Evolutionary conservation across 2,329 filamentous ascomycete species (phyloP).

Genomic region (Teratosphaeriaceae sp.): DNA sequence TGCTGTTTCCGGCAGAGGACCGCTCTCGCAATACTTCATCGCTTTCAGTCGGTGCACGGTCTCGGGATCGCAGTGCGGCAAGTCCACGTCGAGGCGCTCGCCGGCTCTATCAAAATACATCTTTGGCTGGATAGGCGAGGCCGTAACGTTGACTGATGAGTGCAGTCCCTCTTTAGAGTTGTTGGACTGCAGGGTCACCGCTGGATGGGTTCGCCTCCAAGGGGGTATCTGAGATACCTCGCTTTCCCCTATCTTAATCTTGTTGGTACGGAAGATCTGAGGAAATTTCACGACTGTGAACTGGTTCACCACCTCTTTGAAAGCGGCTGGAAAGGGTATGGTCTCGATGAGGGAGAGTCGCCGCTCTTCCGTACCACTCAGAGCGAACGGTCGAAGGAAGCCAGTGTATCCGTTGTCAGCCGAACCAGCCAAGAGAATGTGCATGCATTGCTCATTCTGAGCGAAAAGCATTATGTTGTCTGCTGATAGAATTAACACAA

Average conservation of each 20-base stretch:
- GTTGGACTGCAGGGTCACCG: neutral
- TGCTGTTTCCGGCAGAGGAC: neutral
- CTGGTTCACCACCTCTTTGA: neutral
- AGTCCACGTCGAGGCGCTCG: neutral
- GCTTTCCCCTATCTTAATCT: neutral
- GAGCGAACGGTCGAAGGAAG: neutral
- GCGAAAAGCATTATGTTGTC: too few species aligned
- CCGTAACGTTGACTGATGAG: neutral
- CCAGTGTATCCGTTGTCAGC: too few species aligned
- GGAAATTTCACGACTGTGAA: neutral
- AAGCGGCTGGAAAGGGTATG: neutral
- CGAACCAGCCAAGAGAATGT: too few species aligned
- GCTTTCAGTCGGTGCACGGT: neutral
- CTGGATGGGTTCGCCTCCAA: neutral
- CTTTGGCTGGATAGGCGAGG: neutral
- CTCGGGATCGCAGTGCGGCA: neutral
- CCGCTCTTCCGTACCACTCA: neutral
- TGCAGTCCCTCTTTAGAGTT: neutral
- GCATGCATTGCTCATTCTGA: too few species aligned
- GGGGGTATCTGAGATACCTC: neutral
- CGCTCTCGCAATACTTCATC: neutral
- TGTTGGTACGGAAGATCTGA: conserved; percentile 1
- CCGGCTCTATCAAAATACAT: neutral
- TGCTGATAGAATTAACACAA: too few species aligned
- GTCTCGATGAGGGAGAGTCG: neutral